phyloP scores from a whole-genome alignment of 352 stramenopile species.

The Phytophthora palmivora region DNA sequence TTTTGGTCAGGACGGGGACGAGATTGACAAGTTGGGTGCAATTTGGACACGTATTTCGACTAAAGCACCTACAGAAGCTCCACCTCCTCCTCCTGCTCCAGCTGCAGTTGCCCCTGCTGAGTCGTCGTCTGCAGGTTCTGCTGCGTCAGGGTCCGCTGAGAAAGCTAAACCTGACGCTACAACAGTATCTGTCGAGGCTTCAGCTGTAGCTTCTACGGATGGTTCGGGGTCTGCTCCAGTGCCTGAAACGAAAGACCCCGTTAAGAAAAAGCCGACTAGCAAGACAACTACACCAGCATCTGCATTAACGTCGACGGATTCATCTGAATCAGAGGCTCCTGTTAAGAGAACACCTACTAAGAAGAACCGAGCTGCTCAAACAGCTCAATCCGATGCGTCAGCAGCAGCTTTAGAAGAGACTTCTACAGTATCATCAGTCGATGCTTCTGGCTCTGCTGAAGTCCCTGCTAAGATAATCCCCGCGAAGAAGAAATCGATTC shows the following conservation, averaged over 20 bases:
- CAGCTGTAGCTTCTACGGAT: neutral
- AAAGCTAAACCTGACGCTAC: too few relatives aligned
- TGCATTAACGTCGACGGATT: too few relatives aligned
- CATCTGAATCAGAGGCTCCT: too few relatives aligned
- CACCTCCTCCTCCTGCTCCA: slow-evolving; percentile 3
- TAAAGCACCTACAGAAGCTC: too few relatives aligned
- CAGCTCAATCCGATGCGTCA: neutral
- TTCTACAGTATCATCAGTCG: too few relatives aligned
- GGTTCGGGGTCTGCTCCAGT: neutral
- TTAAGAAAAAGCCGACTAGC: too few relatives aligned
- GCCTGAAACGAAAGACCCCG: too few relatives aligned
- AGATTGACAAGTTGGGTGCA: slow-evolving; percentile 33
- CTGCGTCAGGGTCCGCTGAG: neutral
- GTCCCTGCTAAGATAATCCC: too few relatives aligned
- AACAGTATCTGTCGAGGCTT: neutral
- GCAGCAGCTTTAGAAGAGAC: too few relatives aligned
- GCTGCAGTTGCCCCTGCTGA: slow-evolving; percentile 3
- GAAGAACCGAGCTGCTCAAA: too few relatives aligned
- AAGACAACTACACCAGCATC: too few relatives aligned
- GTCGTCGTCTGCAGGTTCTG: neutral
- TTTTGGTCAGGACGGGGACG: slow-evolving; percentile 25
- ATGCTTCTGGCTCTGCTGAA: neutral
- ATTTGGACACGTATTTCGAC: slow-evolving; percentile 22
- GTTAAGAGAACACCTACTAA: neutral
- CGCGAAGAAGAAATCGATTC: too few relatives aligned